Evolutionary conservation across 306 rosid genomes (phyloP).

Genomic region (Crotalaria pallida): DNA sequence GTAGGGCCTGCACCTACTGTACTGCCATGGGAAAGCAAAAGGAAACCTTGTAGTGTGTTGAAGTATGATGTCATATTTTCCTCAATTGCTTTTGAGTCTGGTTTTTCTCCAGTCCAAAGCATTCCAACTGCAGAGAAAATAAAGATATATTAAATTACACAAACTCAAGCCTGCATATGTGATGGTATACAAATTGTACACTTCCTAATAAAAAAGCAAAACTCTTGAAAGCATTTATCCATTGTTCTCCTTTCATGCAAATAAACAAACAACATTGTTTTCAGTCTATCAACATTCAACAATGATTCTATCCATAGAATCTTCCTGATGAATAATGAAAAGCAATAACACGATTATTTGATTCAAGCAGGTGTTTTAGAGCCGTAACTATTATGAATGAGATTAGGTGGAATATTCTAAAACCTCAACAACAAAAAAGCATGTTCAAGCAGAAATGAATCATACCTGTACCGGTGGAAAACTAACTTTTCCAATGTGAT

Average conservation of each 20-base stretch:
- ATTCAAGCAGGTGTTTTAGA: neutral
- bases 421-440: no score
- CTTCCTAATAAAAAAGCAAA: neutral
- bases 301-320: neutral
- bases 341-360: neutral
- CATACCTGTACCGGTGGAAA: no score
- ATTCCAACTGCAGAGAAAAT: conserved; percentile 63
- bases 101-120: conserved; percentile 86
- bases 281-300: neutral
- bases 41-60: conserved; percentile 75
- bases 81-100: conserved; percentile 50
- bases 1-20: conserved; percentile 74
- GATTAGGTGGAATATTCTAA: no score
- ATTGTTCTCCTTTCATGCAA: neutral
- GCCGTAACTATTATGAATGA: neutral
- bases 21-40: conserved; percentile 74
- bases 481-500: no score
- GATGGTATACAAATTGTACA: neutral
- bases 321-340: neutral
- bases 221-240: neutral
- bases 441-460: no score
- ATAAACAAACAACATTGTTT: neutral
- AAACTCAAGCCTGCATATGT: neutral
- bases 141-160: conserved; percentile 1
- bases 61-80: conserved; percentile 70